Evolutionary conservation across 495 filamentous ascomycete genomes (phyloP).

Genomic region (Margaritispora aquatica): DNA sequence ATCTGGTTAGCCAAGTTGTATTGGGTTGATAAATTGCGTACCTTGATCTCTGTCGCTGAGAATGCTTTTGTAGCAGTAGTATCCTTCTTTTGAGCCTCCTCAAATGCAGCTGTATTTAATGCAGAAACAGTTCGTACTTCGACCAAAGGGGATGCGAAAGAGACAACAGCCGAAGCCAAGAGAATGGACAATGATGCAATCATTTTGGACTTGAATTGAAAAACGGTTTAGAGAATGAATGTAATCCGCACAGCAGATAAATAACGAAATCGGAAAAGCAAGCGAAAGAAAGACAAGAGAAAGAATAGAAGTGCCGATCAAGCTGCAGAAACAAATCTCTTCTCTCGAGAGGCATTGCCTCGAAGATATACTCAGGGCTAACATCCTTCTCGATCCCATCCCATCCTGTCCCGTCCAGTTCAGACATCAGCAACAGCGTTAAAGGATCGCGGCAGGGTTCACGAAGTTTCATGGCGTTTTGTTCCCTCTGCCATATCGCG

Average conservation of each 20-base stretch:
- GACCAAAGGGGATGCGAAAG: constrained; percentile 6
- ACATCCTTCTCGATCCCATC: no score
- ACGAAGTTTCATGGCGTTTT: constrained; percentile 11
- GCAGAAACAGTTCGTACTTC: constrained; percentile 32
- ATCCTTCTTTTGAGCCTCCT: constrained; percentile 44
- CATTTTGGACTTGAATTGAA: constrained; percentile 8
- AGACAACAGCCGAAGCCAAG: constrained; percentile 8
- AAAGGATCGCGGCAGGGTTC: constrained; percentile 2
- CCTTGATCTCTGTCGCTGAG: constrained; percentile 40
- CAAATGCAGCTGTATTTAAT: constrained; percentile 40
- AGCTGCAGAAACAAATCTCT: not conserved
- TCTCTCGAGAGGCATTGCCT: not conserved
- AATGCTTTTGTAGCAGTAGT: constrained; percentile 41
- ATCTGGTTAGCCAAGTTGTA: not conserved
- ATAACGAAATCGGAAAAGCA: not conserved
- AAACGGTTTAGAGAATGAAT: constrained; percentile 5
- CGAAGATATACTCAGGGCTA: constrained; percentile 6
- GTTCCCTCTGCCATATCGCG: not conserved
- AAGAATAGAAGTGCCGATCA: not conserved
- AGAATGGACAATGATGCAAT: constrained; percentile 16
- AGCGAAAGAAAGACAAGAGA: not conserved
- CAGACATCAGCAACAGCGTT: not conserved
- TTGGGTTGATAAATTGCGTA: constrained; percentile 15
- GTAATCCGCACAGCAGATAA: not conserved
- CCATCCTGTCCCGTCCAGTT: not conserved